Conservation (phyloP, 371 early-diverging fungal genomes). For the Cladochytrium tenue region DNA sequence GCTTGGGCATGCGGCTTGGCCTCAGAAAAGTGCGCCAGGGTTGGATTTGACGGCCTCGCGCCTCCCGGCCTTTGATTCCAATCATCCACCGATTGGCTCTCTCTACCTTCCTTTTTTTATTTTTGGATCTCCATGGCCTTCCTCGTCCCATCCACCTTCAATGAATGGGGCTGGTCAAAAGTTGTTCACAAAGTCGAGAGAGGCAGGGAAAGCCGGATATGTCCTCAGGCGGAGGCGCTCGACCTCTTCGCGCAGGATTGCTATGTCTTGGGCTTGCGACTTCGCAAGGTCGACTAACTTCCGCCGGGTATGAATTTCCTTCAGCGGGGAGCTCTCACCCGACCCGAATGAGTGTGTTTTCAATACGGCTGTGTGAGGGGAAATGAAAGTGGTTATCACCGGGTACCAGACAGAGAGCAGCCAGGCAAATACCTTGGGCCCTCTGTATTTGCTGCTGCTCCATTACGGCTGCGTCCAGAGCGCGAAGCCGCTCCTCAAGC, state of each 20-base stretch:
- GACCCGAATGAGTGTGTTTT: too few relatives aligned
- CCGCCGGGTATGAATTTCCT: slow-evolving; percentile 49
- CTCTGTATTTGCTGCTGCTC: slow-evolving; percentile 40
- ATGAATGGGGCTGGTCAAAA: too few relatives aligned
- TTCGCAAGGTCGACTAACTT: slow-evolving; percentile 56
- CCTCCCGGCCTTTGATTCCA: too few relatives aligned
- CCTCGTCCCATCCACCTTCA: too few relatives aligned
- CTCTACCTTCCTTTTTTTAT: too few relatives aligned
- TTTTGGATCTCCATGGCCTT: too few relatives aligned
- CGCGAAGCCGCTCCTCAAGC: slow-evolving; percentile 29
- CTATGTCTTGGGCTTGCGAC: slow-evolving; percentile 57
- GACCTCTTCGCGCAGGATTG: slow-evolving; percentile 53
- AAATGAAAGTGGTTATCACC: too few relatives aligned
- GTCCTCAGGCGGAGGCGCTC: slow-evolving; percentile 54
- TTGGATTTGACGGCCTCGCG: slow-evolving; percentile 63
- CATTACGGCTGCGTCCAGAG: slow-evolving; percentile 29
- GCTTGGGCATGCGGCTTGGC: slow-evolving; percentile 59
- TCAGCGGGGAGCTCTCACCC: slow-evolving; percentile 23
- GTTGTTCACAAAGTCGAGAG: too few relatives aligned
- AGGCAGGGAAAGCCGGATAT: slow-evolving; percentile 54
- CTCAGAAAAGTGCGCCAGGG: slow-evolving; percentile 61
- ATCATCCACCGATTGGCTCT: too few relatives aligned
- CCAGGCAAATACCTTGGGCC: slow-evolving; percentile 37
- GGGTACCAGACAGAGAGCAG: too few relatives aligned
- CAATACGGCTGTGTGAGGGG: too few relatives aligned